Evolutionary conservation across 192 early-diverging fungal species (phyloP).

Genomic region (Irineochytrium annulatum): DNA sequence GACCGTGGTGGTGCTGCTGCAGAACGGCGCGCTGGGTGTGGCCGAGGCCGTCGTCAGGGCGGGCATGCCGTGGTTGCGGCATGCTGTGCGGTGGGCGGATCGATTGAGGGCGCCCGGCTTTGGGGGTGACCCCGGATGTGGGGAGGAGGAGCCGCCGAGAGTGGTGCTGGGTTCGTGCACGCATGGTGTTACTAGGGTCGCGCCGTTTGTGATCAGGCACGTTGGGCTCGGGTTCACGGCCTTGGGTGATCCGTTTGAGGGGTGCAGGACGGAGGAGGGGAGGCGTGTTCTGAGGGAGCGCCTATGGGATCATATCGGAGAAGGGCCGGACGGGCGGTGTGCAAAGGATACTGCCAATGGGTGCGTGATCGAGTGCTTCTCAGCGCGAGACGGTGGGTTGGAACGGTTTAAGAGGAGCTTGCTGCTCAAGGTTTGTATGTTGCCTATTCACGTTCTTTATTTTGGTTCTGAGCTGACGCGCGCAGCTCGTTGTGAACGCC

Average conservation of each 20-base stretch:
- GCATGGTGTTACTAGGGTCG: conserved; percentile 7
- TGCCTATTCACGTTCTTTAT: neutral
- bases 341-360: neutral
- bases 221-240: conserved; percentile 13
- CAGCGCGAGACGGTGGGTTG: neutral
- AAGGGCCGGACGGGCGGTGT: neutral
- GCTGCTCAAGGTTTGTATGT: conserved; percentile 6
- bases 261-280: neutral
- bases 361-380: neutral
- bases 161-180: conserved; percentile 14
- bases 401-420: neutral
- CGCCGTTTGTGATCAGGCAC: conserved; percentile 10
- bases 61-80: too few relatives aligned
- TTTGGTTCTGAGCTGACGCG: neutral
- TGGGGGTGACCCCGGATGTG: too few relatives aligned
- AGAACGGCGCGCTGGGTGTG: conserved; percentile 13
- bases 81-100: too few relatives aligned
- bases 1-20: conserved; percentile 13
- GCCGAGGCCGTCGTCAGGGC: neutral
- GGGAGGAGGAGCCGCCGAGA: neutral
- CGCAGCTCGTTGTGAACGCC: conserved; percentile 20
- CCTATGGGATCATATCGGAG: too few relatives aligned
- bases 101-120: too few relatives aligned
- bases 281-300: too few relatives aligned
- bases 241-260: conserved; percentile 8